Evolutionary conservation across 441 rosid species (phyloP).

Genomic region (Erysimum pusillum): DNA sequence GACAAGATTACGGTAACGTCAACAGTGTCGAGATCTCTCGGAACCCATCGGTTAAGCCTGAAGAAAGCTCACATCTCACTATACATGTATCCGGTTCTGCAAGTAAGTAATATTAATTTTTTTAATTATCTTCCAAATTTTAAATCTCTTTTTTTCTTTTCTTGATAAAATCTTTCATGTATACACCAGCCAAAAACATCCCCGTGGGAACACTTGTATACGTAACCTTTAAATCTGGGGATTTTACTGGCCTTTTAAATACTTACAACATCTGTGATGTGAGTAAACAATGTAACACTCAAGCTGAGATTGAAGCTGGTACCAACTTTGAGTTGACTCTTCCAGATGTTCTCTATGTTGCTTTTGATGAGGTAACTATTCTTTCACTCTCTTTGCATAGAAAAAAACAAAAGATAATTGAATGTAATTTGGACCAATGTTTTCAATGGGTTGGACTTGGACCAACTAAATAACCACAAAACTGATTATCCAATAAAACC

Average conservation of each 20-base stretch:
- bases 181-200: slow-evolving; percentile 25
- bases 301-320: slow-evolving; percentile 29
- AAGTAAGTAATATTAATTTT: slow-evolving; percentile 1
- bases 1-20: slow-evolving; percentile 25
- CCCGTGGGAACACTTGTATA: slow-evolving; percentile 4
- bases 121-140: background rate
- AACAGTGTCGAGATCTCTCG: slow-evolving; percentile 22
- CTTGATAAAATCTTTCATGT: background rate
- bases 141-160: background rate
- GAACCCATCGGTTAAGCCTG: slow-evolving; percentile 22
- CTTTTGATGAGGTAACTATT: slow-evolving; percentile 36
- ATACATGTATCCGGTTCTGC: slow-evolving; percentile 15
- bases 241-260: slow-evolving; percentile 29
- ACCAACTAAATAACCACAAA: background rate
- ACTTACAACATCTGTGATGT: slow-evolving; percentile 18
- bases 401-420: no score
- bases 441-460: background rate
- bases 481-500: background rate
- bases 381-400: background rate
- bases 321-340: slow-evolving; percentile 31
- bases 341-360: slow-evolving; percentile 15
- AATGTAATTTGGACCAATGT: background rate
- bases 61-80: background rate
- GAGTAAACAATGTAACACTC: background rate
- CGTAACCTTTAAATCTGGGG: slow-evolving; percentile 20